Base-by-base conservation (phyloP, 116 monocot species). In the Posidonia oceanica region DNA sequence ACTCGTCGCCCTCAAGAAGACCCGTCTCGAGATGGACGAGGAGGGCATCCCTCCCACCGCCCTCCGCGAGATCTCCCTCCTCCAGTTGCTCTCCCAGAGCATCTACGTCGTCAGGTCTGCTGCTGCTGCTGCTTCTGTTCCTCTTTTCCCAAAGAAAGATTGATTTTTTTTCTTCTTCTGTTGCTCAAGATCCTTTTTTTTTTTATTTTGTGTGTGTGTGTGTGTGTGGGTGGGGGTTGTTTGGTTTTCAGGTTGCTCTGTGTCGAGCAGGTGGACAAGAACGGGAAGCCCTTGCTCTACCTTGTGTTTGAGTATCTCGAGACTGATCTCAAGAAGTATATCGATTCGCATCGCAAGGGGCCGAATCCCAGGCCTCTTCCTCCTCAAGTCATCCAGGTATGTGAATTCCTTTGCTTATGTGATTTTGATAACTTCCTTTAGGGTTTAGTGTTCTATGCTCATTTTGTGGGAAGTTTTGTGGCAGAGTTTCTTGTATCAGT, bases 41-140 rank as follows among this genome's bases (percentile, higher is more conserved):
- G 93, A 99, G 61, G 93, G 99, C 10, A 93, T 99, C 75, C 98
- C 99, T 3, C 99, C 88, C 52, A 93, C 99, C 37, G 83, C 91
- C 4, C 86, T 93, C 42, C 93, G 94, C 54, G 93, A 93, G 90
- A 88, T 99, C 82, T 88, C 94, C 15, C 79, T 99, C 39, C 94
- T 99, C 67, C 80, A 91, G 54, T 53, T 91, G 80, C 99, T 99
- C 71, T 93, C 99, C 63, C 82, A 83, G 59, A 80, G 85, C 73
- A 81, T 93, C 71, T 91, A 93, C 72, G 74, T 99, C 66, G 99
- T 99, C 67, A 76, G 92, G 87, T 76, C 29, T 36, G 52, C 21
- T 3, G n/a, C 52, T 68, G 23, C 3, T 52, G 18, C 36, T 2
- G 48, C 44, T 52, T 21, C 41, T 23, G 42, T 3, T 23, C 15